A percentile compares a stretch with the other conserved stretches of the same genome.
Evolutionary conservation across 2,329 filamentous ascomycete species (phyloP).

Genomic region (Periconia sp.): DNA sequence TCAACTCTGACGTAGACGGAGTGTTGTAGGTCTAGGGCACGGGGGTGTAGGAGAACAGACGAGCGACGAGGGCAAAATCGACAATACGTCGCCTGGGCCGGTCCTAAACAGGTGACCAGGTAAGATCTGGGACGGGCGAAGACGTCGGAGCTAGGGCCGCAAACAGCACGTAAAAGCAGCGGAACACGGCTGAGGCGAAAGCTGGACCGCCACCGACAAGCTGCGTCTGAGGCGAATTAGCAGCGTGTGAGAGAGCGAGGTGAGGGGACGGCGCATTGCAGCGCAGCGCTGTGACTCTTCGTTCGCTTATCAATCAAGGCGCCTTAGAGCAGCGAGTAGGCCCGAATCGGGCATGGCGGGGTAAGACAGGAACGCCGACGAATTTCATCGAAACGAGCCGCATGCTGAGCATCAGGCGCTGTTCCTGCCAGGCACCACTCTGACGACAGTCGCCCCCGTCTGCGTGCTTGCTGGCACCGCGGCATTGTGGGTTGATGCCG

Average conservation of each 20-base stretch:
- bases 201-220: conserved; percentile 10
- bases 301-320: conserved; percentile 17
- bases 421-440: no score
- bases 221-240: conserved; percentile 1
- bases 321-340: conserved; percentile 11
- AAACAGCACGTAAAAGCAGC: conserved; percentile 20
- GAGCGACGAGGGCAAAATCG: conserved; percentile 15
- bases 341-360: conserved; percentile 17
- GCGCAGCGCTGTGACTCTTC: conserved; percentile 8
- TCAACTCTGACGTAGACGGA: conserved; percentile 7
- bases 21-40: conserved; percentile 9
- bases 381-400: conserved; percentile 14
- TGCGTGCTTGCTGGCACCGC: no score
- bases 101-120: conserved; percentile 20
- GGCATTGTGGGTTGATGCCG: no score
- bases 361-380: conserved; percentile 10
- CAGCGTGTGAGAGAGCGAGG: conserved; percentile 4
- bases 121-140: conserved; percentile 18
- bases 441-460: no score
- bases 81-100: conserved; percentile 18
- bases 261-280: neutral
- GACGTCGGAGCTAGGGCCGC: conserved; percentile 13
- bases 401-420: neutral
- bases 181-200: conserved; percentile 3
- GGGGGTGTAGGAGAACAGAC: conserved; percentile 21